These are phyloP conservation scores for Nepenthes mirabilis DNA, from an alignment of 148 eudicot species.

Conservation along the genomic window DNA sequence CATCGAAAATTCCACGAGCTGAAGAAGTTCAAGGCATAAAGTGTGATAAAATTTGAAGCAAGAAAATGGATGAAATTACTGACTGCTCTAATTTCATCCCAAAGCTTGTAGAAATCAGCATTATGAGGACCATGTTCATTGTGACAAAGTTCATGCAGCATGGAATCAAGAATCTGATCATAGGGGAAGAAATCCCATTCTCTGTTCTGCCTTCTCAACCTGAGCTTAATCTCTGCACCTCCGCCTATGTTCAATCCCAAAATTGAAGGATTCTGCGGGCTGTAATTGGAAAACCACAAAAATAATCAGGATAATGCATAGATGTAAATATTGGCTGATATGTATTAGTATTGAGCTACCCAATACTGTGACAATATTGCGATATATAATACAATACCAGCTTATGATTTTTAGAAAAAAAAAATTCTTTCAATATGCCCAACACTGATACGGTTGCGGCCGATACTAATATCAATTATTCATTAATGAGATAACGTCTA, in stretches of 20 bases:
- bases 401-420: too few relatives aligned
- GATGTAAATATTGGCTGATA: neutral
- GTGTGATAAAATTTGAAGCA: neutral
- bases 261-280: neutral
- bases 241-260: slow-evolving; percentile 62
- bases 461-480: too few relatives aligned
- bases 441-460: too few relatives aligned
- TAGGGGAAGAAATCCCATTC: slow-evolving; percentile 65
- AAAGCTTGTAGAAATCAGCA: slow-evolving; percentile 66
- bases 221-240: slow-evolving; percentile 63
- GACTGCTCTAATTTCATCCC: slow-evolving; percentile 81
- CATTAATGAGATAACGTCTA: too few relatives aligned
- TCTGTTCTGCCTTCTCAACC: slow-evolving; percentile 61
- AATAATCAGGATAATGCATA: neutral
- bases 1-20: too few relatives aligned
- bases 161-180: slow-evolving; percentile 70
- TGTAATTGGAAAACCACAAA: neutral
- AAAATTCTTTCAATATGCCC: too few relatives aligned
- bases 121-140: slow-evolving; percentile 67
- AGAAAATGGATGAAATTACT: slow-evolving; percentile 3
- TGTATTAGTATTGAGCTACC: too few relatives aligned
- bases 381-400: too few relatives aligned
- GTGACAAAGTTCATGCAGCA: slow-evolving; percentile 93
- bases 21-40: too few relatives aligned
- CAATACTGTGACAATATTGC: too few relatives aligned